A percentile compares a stretch with the other conserved stretches of the same genome.
Evolutionary conservation across 805 yeast species (phyloP).

Genomic region (Nakazawaea sp.): DNA sequence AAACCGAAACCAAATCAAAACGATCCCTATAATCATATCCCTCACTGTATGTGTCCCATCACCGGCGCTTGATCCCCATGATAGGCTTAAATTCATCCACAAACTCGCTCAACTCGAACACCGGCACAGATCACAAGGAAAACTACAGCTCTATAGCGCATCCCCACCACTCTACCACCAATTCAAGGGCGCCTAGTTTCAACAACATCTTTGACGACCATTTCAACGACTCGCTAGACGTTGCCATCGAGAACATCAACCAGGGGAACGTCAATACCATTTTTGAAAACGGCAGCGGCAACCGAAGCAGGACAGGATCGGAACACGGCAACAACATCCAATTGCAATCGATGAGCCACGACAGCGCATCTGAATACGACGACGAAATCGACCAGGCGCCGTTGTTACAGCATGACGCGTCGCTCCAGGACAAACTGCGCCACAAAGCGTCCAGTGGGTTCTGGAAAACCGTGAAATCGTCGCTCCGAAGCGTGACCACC

Average conservation of each 20-base stretch:
- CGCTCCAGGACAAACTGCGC: not conserved
- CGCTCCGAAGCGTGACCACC: conserved; percentile 5
- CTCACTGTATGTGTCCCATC: too few relatives aligned
- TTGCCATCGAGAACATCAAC: conserved; percentile 52
- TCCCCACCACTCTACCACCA: not conserved
- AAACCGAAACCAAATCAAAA: not conserved
- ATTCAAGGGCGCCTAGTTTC: conserved; percentile 13
- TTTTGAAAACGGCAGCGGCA: conserved; percentile 18
- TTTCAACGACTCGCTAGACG: conserved; percentile 59
- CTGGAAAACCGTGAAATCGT: not conserved
- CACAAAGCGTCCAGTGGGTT: not conserved
- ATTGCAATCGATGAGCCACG: conserved; percentile 20
- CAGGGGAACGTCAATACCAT: conserved; percentile 21
- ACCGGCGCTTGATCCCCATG: not conserved
- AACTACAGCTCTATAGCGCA: too few relatives aligned
- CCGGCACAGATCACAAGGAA: too few relatives aligned
- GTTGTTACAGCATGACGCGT: not conserved
- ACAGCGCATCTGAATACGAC: not conserved
- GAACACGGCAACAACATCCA: conserved; percentile 17
- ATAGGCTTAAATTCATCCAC: not conserved
- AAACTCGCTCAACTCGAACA: too few relatives aligned
- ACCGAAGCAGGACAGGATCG: conserved; percentile 24
- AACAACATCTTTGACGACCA: conserved; percentile 49
- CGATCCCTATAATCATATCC: too few relatives aligned
- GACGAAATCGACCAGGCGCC: not conserved